Evolutionary conservation across 495 filamentous ascomycete genomes (phyloP), one percentile per base, ranked within the genome.

Genomic region (Xylaria bambusicola): DNA sequence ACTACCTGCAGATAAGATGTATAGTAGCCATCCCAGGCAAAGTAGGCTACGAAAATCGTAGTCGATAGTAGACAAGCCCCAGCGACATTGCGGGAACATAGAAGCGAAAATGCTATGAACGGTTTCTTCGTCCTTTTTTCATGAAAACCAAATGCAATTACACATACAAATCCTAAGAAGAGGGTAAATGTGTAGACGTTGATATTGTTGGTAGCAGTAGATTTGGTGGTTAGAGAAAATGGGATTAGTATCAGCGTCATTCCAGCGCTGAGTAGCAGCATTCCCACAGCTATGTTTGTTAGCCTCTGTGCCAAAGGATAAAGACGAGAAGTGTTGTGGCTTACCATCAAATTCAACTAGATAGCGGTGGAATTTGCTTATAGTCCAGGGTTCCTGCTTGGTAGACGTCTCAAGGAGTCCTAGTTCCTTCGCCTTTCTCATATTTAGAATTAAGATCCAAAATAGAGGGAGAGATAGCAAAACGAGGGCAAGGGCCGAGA

Each of bases 1-100:
- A 92, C 89, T n/a, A 90, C 86, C 72, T 88, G 85, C 5, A 90
- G 75, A 73, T 86, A 91, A 29, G 84, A 85, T 58, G 72, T 76
- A 75, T 87, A 88, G 71, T 84, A 88, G 42, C 75, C 75, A 66
- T 88, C 81, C 86, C 86, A 92, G 63, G 80, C 84, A 69, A 84
- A 86, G 71, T 84, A 89, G 42, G 78, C 82, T 71, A 91, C 73
- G 61, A 84, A 87, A 8, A 88, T 62, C 4, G 75, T 63, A 5
- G 73, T 76, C 6, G 82, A 73, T 6, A 87, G 71, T 17, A 84
- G 50, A 58, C 80, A 86, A n/a, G 86, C 84, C 21, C 85, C 85
- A 0, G 88, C 60, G 26, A 90, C 82, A 49, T 87, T 89, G 38
- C 85, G 84, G 55, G 88, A 81, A 54, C 68, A 78, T 52, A 91